Conservation (phyloP, 768 basidiomycete species). For the Russula emetica region DNA sequence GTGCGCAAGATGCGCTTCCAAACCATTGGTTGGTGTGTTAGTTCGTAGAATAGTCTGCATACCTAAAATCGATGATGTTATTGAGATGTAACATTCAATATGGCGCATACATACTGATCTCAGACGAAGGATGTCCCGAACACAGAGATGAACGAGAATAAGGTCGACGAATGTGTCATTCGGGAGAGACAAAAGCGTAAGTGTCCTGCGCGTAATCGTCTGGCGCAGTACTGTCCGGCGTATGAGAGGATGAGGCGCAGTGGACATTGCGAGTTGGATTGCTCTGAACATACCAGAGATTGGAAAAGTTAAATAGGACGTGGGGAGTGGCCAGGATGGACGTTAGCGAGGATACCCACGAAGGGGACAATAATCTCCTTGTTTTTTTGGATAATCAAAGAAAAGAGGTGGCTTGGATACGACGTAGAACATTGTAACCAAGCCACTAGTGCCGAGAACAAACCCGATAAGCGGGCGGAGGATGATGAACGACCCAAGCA, state of each 20-base stretch:
- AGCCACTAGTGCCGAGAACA: constrained; percentile 5
- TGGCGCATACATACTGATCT: constrained; percentile 14
- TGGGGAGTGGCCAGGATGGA: constrained; percentile 3
- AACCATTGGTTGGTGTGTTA: constrained; percentile 26
- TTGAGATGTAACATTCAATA: background rate
- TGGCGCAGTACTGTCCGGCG: constrained; percentile 13
- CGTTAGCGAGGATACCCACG: constrained; percentile 7
- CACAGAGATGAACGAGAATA: constrained; percentile 23
- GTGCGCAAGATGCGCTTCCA: constrained; percentile 27
- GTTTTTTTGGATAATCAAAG: constrained; percentile 18
- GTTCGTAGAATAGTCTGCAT: constrained; percentile 22
- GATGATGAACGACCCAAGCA: background rate
- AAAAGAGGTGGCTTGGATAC: background rate
- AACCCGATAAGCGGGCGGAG: background rate
- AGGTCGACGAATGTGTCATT: constrained; percentile 27
- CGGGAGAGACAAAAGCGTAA: constrained; percentile 15
- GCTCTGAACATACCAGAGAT: constrained; percentile 6
- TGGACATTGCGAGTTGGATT: constrained; percentile 9
- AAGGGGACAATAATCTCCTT: constrained; percentile 19
- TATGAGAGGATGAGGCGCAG: constrained; percentile 14
- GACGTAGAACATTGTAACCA: constrained; percentile 10
- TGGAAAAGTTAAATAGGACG: constrained; percentile 17
- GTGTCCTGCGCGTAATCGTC: background rate
- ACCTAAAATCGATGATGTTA: constrained; percentile 13
- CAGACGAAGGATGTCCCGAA: constrained; percentile 27